Percentiles rank a stretch among this genome's conserved stretches.
Conservation (phyloP, 2,329 filamentous ascomycete genomes). For the Akanthomyces dipterigenus region DNA sequence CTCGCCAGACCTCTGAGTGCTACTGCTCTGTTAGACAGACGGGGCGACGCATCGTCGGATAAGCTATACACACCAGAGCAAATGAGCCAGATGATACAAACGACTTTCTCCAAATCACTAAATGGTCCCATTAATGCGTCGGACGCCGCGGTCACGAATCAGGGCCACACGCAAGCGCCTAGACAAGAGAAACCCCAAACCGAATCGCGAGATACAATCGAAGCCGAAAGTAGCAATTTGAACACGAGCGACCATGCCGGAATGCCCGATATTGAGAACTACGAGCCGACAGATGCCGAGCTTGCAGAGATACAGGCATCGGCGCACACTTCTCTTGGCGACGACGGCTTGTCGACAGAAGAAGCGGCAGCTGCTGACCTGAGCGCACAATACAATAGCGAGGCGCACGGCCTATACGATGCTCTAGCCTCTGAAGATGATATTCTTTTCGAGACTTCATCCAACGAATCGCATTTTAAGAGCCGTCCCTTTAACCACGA, state of each 20-base stretch:
- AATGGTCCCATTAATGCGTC: background rate
- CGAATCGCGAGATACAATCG: background rate
- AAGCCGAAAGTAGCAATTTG: background rate
- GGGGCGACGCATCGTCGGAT: background rate
- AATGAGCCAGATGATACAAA: conserved; percentile 21
- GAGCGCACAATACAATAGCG: background rate
- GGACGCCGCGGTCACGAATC: no score
- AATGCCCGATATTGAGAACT: conserved; percentile 8
- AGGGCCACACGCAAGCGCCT: background rate
- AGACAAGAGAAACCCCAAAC: background rate
- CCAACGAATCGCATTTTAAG: background rate
- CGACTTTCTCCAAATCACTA: background rate
- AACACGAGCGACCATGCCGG: background rate
- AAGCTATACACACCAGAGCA: conserved; percentile 16
- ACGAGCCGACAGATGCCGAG: conserved; percentile 7
- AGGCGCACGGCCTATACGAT: conserved; percentile 1
- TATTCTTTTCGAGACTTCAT: background rate
- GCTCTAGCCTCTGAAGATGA: conserved; percentile 6
- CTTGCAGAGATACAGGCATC: background rate
- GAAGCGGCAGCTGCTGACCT: background rate
- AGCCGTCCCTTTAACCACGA: conserved; percentile 17
- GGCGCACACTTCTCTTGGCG: background rate
- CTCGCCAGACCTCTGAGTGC: background rate
- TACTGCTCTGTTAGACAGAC: background rate
- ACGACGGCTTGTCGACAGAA: background rate